Evolutionary conservation across 768 basidiomycete genomes (phyloP).

Genomic region (Terana coerulea): DNA sequence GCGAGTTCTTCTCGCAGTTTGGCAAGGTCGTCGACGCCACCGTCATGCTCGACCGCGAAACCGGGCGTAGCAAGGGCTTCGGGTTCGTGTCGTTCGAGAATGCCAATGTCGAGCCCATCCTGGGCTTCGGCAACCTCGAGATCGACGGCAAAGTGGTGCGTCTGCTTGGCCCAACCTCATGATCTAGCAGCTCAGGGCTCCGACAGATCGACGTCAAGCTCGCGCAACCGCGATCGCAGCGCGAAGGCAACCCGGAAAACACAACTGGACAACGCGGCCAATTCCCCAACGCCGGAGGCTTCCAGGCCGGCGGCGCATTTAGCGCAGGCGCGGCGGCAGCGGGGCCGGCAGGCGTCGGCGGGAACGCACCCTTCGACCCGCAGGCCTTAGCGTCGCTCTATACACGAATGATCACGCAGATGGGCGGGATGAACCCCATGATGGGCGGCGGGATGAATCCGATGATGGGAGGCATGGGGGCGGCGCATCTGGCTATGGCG

Average conservation of each 20-base stretch:
- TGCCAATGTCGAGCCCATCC: slow-evolving; percentile 83
- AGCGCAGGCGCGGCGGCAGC: slow-evolving; percentile 14
- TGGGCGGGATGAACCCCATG: slow-evolving; percentile 51
- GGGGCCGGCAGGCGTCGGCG: slow-evolving; percentile 28
- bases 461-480: slow-evolving; percentile 46
- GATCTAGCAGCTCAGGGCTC: background rate
- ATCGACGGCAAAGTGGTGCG: slow-evolving; percentile 94
- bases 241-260: slow-evolving; percentile 50
- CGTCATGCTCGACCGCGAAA: slow-evolving; percentile 97
- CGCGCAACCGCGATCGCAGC: slow-evolving; percentile 86
- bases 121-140: slow-evolving; percentile 84
- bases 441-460: slow-evolving; percentile 36
- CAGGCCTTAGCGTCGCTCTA: slow-evolving; percentile 91
- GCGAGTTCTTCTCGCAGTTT: slow-evolving; percentile 89
- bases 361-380: slow-evolving; percentile 79
- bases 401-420: slow-evolving; percentile 92
- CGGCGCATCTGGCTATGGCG: slow-evolving; percentile 25
- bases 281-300: slow-evolving; percentile 13
- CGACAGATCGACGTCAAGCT: slow-evolving; percentile 93
- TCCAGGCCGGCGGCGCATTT: slow-evolving; percentile 27
- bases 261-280: slow-evolving; percentile 33
- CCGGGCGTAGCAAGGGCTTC: slow-evolving; percentile 93
- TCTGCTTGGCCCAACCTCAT: slow-evolving; percentile 5
- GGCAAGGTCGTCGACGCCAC: slow-evolving; percentile 97
- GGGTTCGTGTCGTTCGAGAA: slow-evolving; percentile 97